Evolutionary conservation across 352 stramenopile species (phyloP).

Genomic region (Globisporangium takayamanum): DNA sequence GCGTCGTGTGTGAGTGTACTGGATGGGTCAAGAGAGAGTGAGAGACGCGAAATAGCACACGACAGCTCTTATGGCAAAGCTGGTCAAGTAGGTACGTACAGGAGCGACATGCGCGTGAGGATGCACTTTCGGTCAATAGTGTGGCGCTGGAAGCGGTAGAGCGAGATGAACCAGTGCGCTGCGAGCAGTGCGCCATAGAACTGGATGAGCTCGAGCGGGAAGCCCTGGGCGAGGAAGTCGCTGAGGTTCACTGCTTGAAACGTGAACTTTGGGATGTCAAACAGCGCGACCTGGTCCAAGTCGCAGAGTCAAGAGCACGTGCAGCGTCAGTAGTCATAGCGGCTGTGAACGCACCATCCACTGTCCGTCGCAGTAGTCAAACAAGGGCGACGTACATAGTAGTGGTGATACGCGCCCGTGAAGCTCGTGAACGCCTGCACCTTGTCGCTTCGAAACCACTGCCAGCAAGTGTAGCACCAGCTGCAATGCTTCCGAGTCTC

Average conservation of each 20-base stretch:
- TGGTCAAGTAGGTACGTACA: constrained; percentile 2
- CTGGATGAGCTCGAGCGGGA: constrained; percentile 18
- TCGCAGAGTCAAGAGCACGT: background rate
- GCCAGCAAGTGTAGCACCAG: too few relatives aligned
- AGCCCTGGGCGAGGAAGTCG: constrained; percentile 17
- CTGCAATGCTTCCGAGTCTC: background rate
- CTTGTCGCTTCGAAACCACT: too few relatives aligned
- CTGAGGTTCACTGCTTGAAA: constrained; percentile 18
- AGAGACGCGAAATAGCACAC: background rate
- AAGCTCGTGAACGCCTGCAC: constrained; percentile 1
- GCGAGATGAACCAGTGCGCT: constrained; percentile 20
- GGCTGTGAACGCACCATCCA: too few relatives aligned
- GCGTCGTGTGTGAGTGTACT: too few relatives aligned
- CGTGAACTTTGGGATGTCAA: constrained; percentile 19
- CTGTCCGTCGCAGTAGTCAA: background rate
- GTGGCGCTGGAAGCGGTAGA: constrained; percentile 20
- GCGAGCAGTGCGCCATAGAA: constrained; percentile 19
- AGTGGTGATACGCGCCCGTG: constrained; percentile 1
- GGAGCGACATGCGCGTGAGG: constrained; percentile 16
- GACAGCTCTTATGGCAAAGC: too few relatives aligned
- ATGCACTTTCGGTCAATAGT: constrained; percentile 7
- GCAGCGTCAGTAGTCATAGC: too few relatives aligned
- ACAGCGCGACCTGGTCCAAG: constrained; percentile 9
- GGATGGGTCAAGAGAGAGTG: too few relatives aligned
- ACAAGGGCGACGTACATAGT: background rate